Conservation (phyloP, 495 filamentous ascomycete species). For the Aspergillus funiculosus region DNA sequence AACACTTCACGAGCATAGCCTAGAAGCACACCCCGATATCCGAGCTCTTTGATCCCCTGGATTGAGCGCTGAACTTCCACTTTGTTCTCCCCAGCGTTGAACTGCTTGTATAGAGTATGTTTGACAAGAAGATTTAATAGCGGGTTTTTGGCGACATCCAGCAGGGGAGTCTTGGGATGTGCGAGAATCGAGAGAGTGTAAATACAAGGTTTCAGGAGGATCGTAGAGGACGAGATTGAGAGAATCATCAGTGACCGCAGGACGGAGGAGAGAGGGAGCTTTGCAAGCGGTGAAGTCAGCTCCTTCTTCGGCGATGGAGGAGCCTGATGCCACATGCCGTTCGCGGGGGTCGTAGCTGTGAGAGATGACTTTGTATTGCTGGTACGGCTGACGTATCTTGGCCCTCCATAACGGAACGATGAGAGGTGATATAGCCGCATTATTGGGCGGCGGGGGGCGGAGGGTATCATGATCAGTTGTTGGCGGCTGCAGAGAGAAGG, state of each 20-base stretch:
- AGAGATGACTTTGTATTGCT: constrained; percentile 35
- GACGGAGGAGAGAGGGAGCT: constrained; percentile 67
- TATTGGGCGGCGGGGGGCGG: constrained; percentile 24
- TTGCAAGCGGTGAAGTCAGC: constrained; percentile 51
- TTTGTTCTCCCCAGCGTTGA: constrained; percentile 47
- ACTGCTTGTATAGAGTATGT: constrained; percentile 47
- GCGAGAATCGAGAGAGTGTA: constrained; percentile 64
- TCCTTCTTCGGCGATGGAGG: constrained; percentile 13
- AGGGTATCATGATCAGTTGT: constrained; percentile 28
- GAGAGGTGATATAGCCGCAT: constrained; percentile 24
- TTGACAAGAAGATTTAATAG: constrained; percentile 41
- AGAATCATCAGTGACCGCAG: constrained; percentile 75
- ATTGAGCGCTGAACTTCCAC: constrained; percentile 41
- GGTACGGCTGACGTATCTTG: constrained; percentile 36
- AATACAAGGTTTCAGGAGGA: constrained; percentile 67
- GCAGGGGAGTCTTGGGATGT: constrained; percentile 52
- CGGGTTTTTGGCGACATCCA: constrained; percentile 44
- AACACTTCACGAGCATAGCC: constrained; percentile 46
- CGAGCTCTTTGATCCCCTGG: constrained; percentile 38
- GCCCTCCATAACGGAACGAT: constrained; percentile 10
- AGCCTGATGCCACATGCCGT: constrained; percentile 22
- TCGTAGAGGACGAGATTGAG: constrained; percentile 69
- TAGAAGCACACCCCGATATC: constrained; percentile 44
- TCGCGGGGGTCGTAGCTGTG: constrained; percentile 20
- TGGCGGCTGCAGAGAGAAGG: neutral